Evolutionary conservation across 345 rosid species (phyloP), one percentile per base, ranked within the genome.

Genomic region (Pistacia integerrima): DNA sequence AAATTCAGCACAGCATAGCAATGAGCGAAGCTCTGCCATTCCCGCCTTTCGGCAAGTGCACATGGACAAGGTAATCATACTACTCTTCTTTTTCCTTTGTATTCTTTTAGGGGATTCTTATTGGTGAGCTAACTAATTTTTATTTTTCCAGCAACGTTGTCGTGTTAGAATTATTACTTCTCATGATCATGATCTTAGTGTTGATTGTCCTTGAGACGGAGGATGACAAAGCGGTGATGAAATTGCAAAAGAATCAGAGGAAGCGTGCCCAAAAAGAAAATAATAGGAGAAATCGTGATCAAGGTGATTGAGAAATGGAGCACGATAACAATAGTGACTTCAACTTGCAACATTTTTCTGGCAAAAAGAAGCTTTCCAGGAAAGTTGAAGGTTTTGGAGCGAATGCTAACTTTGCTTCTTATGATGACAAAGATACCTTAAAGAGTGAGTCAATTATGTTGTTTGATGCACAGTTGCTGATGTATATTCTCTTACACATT

Each of bases 171-270:
- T 83, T 81, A 82, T 76, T 75, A 79, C 76, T 82, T 85, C 93
- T 62, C 88, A 87, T 69, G 94, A 92, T 74, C 79, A 78, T 35
- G 94, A 90, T 78, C 89, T 83, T 51, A 92, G 93, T 72, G 91
- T 89, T 83, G 97, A 95, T 80, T 85, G 84, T 78, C 93, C 92
- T 38, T 38, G 97, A 91, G 75, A 65, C 86, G 77, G 94, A 91
- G 57, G 97, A 88, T 70, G 94, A 90, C 65, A 93, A 91, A 78
- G 55, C 82, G 61, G 81, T 83, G 76, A 56, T 85, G 57, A 92
- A 88, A 80, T 51, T 84, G 86, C 97, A 84, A 25, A 91, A 86
- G 82, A 97, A 93, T 64, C 97, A 84, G 85, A 90, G 89, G 80
- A 92, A 86, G 79, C 90, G 83, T 11, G 76, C 35, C 11, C 97